Evolutionary conservation across 2,329 filamentous ascomycete species (phyloP).

Genomic region (Aureobasidium subglaciale): DNA sequence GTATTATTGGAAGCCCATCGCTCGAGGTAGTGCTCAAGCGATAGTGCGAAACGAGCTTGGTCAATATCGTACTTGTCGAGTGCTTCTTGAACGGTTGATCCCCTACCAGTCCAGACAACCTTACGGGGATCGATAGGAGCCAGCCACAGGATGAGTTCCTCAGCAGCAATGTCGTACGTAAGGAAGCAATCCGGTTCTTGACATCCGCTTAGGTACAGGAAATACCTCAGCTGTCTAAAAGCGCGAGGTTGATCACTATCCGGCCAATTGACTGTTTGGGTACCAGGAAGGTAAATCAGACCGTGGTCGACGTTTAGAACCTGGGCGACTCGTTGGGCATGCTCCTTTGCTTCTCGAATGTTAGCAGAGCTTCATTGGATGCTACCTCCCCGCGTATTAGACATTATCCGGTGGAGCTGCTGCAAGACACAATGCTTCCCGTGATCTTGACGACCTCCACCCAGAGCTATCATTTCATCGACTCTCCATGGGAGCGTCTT

Average conservation of each 20-base stretch:
- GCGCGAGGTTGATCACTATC: constrained; percentile 52
- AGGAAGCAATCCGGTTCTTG: constrained; percentile 72
- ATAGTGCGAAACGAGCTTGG: constrained; percentile 47
- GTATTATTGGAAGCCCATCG: constrained; percentile 26
- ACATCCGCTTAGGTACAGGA: constrained; percentile 90
- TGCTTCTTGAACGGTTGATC: constrained; percentile 69
- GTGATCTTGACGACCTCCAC: no score
- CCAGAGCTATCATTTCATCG: no score
- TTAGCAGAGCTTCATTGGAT: neutral
- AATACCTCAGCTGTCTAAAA: constrained; percentile 63
- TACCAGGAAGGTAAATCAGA: constrained; percentile 51
- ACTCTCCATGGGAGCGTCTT: no score
- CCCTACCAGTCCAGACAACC: constrained; percentile 90
- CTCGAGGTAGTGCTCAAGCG: constrained; percentile 26
- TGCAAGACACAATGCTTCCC: no score
- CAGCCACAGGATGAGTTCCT: constrained; percentile 78
- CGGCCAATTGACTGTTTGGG: constrained; percentile 43
- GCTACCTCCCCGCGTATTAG: no score
- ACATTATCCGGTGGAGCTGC: no score
- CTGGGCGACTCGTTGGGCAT: constrained; percentile 18
- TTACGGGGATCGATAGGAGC: constrained; percentile 79
- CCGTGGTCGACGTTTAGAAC: constrained; percentile 35
- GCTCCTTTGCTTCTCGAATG: constrained; percentile 16
- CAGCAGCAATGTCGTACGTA: constrained; percentile 68
- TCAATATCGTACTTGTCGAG: constrained; percentile 72